Percentiles rank a stretch among this genome's conserved stretches.
Conservation (phyloP, 2,329 filamentous ascomycete genomes). For the Hirsutella minnesotensis region DNA sequence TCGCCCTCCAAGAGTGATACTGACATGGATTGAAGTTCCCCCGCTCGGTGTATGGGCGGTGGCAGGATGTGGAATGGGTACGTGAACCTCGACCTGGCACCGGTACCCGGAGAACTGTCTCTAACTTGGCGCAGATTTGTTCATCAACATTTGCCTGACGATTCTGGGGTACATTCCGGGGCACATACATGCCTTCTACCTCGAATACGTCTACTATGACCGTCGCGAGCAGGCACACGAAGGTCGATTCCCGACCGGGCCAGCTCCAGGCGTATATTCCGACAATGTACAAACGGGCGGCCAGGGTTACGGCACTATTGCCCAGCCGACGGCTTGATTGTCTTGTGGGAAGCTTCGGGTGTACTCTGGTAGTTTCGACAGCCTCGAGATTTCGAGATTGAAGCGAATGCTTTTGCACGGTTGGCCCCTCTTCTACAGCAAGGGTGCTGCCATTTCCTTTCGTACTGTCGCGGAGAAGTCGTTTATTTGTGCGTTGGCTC, state of each 20-base stretch:
- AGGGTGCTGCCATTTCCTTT: too few species aligned
- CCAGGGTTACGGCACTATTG: slow-evolving; percentile 46
- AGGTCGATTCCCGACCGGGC: slow-evolving; percentile 39
- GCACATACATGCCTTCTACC: slow-evolving; percentile 69
- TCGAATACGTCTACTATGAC: slow-evolving; percentile 75
- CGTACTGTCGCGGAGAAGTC: too few species aligned
- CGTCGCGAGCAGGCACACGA: slow-evolving; percentile 50
- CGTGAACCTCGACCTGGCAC: slow-evolving; percentile 7
- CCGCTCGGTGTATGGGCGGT: slow-evolving; percentile 53
- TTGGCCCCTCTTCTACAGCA: too few species aligned
- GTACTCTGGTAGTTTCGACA: too few species aligned
- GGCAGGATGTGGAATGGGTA: slow-evolving; percentile 49
- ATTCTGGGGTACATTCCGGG: slow-evolving; percentile 64
- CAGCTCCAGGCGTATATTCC: slow-evolving; percentile 60
- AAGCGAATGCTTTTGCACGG: too few species aligned
- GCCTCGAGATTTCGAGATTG: too few species aligned
- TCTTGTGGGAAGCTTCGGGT: background rate
- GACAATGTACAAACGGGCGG: slow-evolving; percentile 63
- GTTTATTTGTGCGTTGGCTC: too few species aligned
- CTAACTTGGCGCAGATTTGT: slow-evolving; percentile 32
- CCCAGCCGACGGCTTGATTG: slow-evolving; percentile 14
- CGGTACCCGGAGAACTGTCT: background rate
- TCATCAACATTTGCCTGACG: slow-evolving; percentile 57
- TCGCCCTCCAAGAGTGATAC: too few species aligned
- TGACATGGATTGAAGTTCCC: slow-evolving; percentile 39